Evolutionary conservation across 2,329 filamentous ascomycete genomes (phyloP).

Genomic region (Colletotrichum orbiculare): DNA sequence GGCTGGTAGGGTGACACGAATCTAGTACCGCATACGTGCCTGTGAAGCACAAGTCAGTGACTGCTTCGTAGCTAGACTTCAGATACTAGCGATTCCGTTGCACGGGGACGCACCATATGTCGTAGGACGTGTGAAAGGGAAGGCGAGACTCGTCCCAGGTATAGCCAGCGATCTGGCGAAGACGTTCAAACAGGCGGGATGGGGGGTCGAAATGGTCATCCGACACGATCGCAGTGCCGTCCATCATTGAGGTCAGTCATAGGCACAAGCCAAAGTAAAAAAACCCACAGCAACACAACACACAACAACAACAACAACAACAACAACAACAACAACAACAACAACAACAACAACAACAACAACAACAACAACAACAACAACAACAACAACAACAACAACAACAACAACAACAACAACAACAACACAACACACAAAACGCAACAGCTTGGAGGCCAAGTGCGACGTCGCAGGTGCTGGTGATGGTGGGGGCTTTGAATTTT

Average conservation of each 20-base stretch:
- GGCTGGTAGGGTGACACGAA: constrained; percentile 62
- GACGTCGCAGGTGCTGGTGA: constrained; percentile 37
- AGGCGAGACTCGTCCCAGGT: constrained; percentile 76
- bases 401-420: too few species aligned
- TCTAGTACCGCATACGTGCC: constrained; percentile 75
- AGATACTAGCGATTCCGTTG: not conserved
- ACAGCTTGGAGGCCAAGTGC: constrained; percentile 28
- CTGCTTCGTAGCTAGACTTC: too few species aligned
- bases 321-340: too few species aligned
- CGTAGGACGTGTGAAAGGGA: constrained; percentile 78
- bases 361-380: too few species aligned
- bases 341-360: too few species aligned
- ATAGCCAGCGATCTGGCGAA: constrained; percentile 79
- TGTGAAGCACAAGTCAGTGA: constrained; percentile 44
- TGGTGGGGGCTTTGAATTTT: constrained; percentile 24
- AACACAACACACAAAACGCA: too few species aligned
- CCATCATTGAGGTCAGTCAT: constrained; percentile 56
- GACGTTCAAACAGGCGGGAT: constrained; percentile 76
- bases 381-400: too few species aligned
- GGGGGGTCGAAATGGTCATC: constrained; percentile 72
- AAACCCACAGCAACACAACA: too few species aligned
- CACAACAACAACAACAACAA: too few species aligned
- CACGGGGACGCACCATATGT: constrained; percentile 76
- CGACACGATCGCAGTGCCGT: constrained; percentile 59
- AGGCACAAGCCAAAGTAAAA: constrained; percentile 31